Conservation (phyloP, 805 yeast genomes). For the Yamadazyma ubonensis region DNA sequence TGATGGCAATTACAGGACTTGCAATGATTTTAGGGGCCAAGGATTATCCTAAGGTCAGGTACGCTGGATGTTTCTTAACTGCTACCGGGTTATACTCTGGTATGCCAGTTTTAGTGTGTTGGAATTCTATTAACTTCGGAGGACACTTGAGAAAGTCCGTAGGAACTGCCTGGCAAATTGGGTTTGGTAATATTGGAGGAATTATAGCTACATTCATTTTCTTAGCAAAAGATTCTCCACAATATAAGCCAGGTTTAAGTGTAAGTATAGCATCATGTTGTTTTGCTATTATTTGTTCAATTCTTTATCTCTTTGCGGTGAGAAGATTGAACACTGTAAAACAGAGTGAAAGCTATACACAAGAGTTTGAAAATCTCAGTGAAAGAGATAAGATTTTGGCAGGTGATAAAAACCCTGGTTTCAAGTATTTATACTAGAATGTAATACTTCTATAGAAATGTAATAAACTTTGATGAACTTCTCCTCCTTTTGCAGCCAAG, state of each 20-base stretch:
- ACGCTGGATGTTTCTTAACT: slow-evolving; percentile 62
- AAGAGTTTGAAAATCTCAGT: slow-evolving; percentile 24
- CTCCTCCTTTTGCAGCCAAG: slow-evolving; percentile 6
- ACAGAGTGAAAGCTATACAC: slow-evolving; percentile 25
- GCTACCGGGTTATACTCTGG: slow-evolving; percentile 60
- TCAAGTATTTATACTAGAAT: slow-evolving; percentile 26
- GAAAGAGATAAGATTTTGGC: slow-evolving; percentile 32
- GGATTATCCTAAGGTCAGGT: slow-evolving; percentile 40
- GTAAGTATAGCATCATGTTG: slow-evolving; percentile 48
- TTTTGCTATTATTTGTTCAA: slow-evolving; percentile 38
- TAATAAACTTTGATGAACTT: too few relatives aligned
- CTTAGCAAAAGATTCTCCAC: slow-evolving; percentile 56
- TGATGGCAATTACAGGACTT: slow-evolving; percentile 51
- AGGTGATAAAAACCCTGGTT: slow-evolving; percentile 40
- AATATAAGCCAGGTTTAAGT: slow-evolving; percentile 53
- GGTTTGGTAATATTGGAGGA: slow-evolving; percentile 75
- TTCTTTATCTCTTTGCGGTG: slow-evolving; percentile 32
- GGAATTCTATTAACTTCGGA: slow-evolving; percentile 60
- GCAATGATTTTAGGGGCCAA: slow-evolving; percentile 51
- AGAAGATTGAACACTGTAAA: slow-evolving; percentile 24
- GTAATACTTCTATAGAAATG: not conserved
- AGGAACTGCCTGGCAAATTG: slow-evolving; percentile 61
- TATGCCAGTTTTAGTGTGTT: slow-evolving; percentile 70
- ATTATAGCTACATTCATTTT: slow-evolving; percentile 61
- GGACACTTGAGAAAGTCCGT: slow-evolving; percentile 63